phyloP scores from a whole-genome alignment of 495 filamentous ascomycete genomes.

The Tuber indicum region DNA sequence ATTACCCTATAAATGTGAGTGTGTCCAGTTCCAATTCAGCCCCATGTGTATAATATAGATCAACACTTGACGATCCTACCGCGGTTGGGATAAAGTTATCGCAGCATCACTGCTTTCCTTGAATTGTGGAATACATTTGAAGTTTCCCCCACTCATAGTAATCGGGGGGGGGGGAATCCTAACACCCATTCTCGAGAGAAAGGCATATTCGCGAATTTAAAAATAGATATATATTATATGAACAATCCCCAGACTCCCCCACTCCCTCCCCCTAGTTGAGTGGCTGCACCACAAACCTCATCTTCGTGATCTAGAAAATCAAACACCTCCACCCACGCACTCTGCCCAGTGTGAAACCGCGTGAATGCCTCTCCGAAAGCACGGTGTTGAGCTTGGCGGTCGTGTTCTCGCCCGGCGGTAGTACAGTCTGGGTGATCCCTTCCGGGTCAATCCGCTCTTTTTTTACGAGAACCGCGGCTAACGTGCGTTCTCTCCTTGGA shows the following conservation, averaged over 20 bases:
- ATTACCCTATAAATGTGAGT: too few species aligned
- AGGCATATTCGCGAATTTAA: too few species aligned
- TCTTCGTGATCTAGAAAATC: conserved; percentile 37
- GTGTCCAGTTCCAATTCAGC: too few species aligned
- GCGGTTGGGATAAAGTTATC: too few species aligned
- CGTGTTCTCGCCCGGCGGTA: conserved; percentile 28
- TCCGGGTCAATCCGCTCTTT: conserved; percentile 44
- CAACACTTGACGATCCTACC: too few species aligned
- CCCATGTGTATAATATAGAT: too few species aligned
- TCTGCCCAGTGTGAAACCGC: conserved; percentile 39
- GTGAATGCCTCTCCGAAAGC: conserved; percentile 45
- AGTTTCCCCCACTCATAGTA: too few species aligned
- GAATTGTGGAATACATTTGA: too few species aligned
- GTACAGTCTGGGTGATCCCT: conserved; percentile 42
- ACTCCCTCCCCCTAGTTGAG: background rate
- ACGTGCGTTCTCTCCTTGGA: conserved; percentile 45
- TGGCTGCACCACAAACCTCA: conserved; percentile 13
- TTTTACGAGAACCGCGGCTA: conserved; percentile 47
- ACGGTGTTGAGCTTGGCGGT: conserved; percentile 42
- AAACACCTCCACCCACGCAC: conserved; percentile 45
- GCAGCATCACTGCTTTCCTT: too few species aligned
- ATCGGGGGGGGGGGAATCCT: too few species aligned
- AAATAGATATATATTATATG: conserved; percentile 1
- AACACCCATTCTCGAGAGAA: too few species aligned
- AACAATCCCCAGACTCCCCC: conserved; percentile 20